Evolutionary conservation across 371 early-diverging fungal species (phyloP).

Genomic region (Ordospora colligata): DNA sequence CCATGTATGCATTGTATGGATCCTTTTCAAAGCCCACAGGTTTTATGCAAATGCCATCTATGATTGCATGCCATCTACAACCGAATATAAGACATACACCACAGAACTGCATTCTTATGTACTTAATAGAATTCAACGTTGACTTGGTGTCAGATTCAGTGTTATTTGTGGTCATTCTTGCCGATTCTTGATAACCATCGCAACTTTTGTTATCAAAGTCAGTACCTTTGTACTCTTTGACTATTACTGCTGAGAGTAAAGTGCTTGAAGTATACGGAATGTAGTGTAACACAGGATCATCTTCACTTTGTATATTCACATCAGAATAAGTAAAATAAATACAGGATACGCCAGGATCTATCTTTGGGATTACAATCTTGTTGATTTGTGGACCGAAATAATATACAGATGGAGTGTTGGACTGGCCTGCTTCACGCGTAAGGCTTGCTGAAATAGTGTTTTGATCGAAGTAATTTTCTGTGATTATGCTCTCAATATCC

Average conservation of each 20-base stretch:
- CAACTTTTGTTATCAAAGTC: not conserved
- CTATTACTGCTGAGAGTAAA: too few species aligned
- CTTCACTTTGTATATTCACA: constrained; percentile 23
- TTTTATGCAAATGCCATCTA: not conserved
- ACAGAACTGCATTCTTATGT: constrained; percentile 37
- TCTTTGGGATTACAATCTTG: constrained; percentile 37
- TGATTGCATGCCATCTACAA: constrained; percentile 36
- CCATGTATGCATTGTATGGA: not conserved
- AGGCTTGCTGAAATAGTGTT: too few species aligned
- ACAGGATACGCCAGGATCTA: constrained; percentile 9
- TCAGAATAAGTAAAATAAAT: constrained; percentile 16
- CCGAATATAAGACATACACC: constrained; percentile 43
- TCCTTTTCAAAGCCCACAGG: not conserved
- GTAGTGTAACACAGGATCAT: constrained; percentile 46
- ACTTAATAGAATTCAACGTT: not conserved
- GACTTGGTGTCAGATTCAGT: not conserved
- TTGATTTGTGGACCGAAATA: not conserved
- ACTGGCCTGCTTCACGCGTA: too few species aligned
- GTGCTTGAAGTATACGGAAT: constrained; percentile 25
- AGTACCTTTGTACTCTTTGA: too few species aligned
- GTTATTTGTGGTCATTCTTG: not conserved
- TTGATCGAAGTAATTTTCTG: too few species aligned
- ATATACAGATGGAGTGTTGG: too few species aligned
- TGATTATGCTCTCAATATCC: too few species aligned
- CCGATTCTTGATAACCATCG: constrained; percentile 28